Percentiles rank a stretch among this genome's conserved stretches.
phyloP scores from a whole-genome alignment of 2,329 filamentous ascomycete species.

The Xylaria sp. region DNA sequence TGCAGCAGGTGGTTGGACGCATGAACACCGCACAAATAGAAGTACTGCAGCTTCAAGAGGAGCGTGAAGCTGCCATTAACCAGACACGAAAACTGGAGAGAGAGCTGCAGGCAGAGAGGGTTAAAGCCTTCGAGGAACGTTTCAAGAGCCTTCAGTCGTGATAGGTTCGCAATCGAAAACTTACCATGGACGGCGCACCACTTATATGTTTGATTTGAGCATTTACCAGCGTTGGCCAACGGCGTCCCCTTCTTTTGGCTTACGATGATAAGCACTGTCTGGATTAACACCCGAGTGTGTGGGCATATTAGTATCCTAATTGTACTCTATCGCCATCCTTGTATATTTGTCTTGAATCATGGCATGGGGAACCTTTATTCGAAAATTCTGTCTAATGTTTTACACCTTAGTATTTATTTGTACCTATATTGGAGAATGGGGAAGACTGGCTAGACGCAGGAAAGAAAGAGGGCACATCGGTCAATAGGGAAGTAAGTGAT shows the following conservation, averaged over 20 bases:
- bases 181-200: conserved; percentile 28
- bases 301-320: conserved; percentile 26
- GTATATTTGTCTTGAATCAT: conserved; percentile 35
- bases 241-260: conserved; percentile 32
- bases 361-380: conserved; percentile 28
- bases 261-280: conserved; percentile 22
- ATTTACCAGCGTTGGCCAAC: conserved; percentile 36
- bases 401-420: conserved; percentile 38
- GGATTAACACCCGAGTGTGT: conserved; percentile 19
- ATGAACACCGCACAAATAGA: conserved; percentile 88
- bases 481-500: neutral
- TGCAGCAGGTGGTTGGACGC: conserved; percentile 83
- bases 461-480: conserved; percentile 18
- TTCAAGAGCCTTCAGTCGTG: conserved; percentile 51
- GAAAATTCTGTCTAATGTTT: conserved; percentile 37
- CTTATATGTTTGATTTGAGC: conserved; percentile 33
- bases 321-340: conserved; percentile 28
- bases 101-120: conserved; percentile 72
- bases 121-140: conserved; percentile 61
- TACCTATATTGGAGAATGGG: conserved; percentile 35
- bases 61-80: conserved; percentile 78
- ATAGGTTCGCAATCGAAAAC: conserved; percentile 7
- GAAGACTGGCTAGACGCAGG: conserved; percentile 14
- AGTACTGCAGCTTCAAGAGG: conserved; percentile 80
- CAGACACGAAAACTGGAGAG: conserved; percentile 77